Base-by-base conservation (phyloP, 768 basidiomycete species). In the Amanita inopinata region DNA sequence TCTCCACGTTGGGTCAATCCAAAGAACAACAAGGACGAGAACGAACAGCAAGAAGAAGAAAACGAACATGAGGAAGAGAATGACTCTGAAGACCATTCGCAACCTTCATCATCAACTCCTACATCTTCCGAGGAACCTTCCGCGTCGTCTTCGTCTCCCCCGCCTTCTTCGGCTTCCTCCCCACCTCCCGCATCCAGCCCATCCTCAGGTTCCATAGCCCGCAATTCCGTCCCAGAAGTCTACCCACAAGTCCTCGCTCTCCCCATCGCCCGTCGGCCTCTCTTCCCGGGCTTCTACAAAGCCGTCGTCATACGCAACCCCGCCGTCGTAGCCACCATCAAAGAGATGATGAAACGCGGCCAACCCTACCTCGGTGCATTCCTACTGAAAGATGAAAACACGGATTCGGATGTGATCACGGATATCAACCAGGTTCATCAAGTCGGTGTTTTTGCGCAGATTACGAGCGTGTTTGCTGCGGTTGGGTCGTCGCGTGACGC, bases 271-370 rank as follows among this genome's bases (percentile, higher is more conserved):
- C 81, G 92, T 32, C 76, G 94, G 12, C 94, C 94, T 1, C 80
- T 97, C 34, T 97, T 97, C 66, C 94, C 94, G 3, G 91, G 92
- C 22, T 96, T 97, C 62, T 97, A 97, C 73, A 96, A 97, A 60
- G 94, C 93, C 2, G 93, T 98, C 38, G 91, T 97, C 45, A 74
- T 99, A 39, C 77, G 82, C 15, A 87, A 97, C 51, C 89, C 90
- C 0, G 73, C 78, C 0, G 94, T 99, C 23, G 91, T 97, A 28
- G 78, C 81, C 5, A 90, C 92, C 10, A 86, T 99, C 56, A 88
- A 91, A 63, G 92, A 96, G 57, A 88, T 94, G 79, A 88, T 94
- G 76, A 83, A 84, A 52, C 89, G 90, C 32, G 93, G 93, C 0
- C 94, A 97, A 58, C 92, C 93, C 0, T 98, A 99, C 61, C 76